Evolutionary conservation across 1,284 basidiomycete species (phyloP).

Genomic region (Cryptococcus floricola): DNA sequence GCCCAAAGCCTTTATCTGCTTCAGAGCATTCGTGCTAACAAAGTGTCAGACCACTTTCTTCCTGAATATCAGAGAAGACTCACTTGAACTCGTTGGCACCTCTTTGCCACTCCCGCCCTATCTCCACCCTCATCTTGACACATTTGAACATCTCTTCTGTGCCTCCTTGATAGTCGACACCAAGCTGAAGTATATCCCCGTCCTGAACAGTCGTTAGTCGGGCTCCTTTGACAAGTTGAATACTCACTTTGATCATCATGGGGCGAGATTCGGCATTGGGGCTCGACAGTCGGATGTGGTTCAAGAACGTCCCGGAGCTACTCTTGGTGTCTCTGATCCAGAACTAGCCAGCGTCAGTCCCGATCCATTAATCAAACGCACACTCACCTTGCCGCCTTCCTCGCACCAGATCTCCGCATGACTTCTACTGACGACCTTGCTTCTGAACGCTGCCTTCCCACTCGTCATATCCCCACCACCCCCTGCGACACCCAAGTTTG

Average conservation of each 20-base stretch:
- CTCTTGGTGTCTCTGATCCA: conserved; percentile 88
- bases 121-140: conserved; percentile 92
- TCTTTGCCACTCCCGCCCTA: conserved; percentile 81
- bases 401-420: conserved; percentile 93
- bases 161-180: conserved; percentile 97
- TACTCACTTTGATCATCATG: conserved; percentile 62
- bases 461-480: conserved; percentile 60
- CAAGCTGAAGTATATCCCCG: conserved; percentile 91
- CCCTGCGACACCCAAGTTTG: conserved; percentile 28
- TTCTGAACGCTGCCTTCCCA: conserved; percentile 89
- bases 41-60: conserved; percentile 4
- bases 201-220: conserved; percentile 52
- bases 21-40: conserved; percentile 43
- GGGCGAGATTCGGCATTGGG: conserved; percentile 78
- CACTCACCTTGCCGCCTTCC: conserved; percentile 52
- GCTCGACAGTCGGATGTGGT: conserved; percentile 82
- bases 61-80: conserved; percentile 41
- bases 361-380: neutral
- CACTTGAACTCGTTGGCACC: conserved; percentile 92
- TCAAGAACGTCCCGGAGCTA: conserved; percentile 90
- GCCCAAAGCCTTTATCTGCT: conserved; percentile 43
- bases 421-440: conserved; percentile 88
- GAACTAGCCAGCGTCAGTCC: conserved; percentile 55
- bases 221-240: neutral
- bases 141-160: conserved; percentile 97